Evolutionary conservation across 106 monocot genomes (phyloP), one percentile per base, ranked within the genome.

Genomic region (Gastrodia elata): DNA sequence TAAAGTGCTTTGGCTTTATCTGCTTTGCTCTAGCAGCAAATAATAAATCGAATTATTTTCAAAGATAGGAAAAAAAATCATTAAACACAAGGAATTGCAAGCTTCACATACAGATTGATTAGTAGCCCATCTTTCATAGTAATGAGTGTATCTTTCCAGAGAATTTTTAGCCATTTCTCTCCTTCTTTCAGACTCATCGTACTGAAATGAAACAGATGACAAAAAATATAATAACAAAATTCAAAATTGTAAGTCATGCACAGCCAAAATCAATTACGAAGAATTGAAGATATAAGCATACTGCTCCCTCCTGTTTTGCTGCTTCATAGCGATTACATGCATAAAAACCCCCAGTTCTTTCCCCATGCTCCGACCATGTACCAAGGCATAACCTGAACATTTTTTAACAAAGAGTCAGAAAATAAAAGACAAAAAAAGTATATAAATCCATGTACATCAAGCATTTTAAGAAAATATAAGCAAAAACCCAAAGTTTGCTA

Each of bases 121-220:
- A 42, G 92, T 83, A 38, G 89, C 89, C 92, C 92, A 92, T 57
- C 89, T 69, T 74, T 92, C 92, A 84, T 92, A 89, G 73, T 91
- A 91, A 80, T 91, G 91, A 36, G 91, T 88, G 70, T 91, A 91
- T 70, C 91, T 84, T 86, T 91, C 91, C 20, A 91, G 84, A 32
- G 88, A 91, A 64, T 91, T 88, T 70, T 91, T 91, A 57, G 88
- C 88, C 92, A 92, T 89, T 79, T 92, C 88, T 82, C 88, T 92
- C 74, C 89, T 86, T 78, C 92, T 86, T 82, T 92, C 92, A 78
- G 80, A 77, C 73, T 92, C 89, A 77, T 92, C 89, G 81, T 89
- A 92, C 92, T 92, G 80, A 81, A 79, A 83, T 8, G 35, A 78
- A 42, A 59, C 38, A 68, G 1, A 58, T 26, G 75, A 38, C 26